Percentiles rank a stretch among this genome's conserved stretches.
These are phyloP conservation scores for Cyberlindnera japonica DNA, from an alignment of 805 yeast species.

Conservation along the genomic window DNA sequence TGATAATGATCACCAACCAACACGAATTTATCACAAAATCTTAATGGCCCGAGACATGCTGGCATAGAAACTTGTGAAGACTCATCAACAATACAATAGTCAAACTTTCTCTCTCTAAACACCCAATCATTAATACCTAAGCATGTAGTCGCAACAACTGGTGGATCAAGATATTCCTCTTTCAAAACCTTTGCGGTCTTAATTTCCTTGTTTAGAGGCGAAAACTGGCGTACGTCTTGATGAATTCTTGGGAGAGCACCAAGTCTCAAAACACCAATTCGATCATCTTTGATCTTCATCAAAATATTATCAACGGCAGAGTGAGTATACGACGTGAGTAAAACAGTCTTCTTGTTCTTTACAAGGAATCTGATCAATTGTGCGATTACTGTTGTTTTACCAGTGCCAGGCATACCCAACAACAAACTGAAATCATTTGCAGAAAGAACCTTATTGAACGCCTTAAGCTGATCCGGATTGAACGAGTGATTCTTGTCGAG, in stretches of 20 bases:
- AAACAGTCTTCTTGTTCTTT: slow-evolving; percentile 56
- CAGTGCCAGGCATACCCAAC: slow-evolving; percentile 98
- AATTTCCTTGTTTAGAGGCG: slow-evolving; percentile 42
- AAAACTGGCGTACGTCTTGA: slow-evolving; percentile 50
- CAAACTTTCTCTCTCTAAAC: slow-evolving; percentile 60
- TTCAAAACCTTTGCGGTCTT: slow-evolving; percentile 43
- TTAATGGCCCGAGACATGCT: slow-evolving; percentile 80
- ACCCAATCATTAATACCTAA: slow-evolving; percentile 66
- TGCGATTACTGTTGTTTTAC: slow-evolving; percentile 88
- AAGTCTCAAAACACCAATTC: slow-evolving; percentile 55
- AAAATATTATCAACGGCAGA: slow-evolving; percentile 95
- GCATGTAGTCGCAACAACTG: slow-evolving; percentile 86
- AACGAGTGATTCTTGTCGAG: slow-evolving; percentile 31
- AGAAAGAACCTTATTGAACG: slow-evolving; percentile 59
- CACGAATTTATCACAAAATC: slow-evolving; percentile 73
- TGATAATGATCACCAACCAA: slow-evolving; percentile 97
- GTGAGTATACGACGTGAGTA: slow-evolving; percentile 86
- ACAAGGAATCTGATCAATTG: slow-evolving; percentile 63
- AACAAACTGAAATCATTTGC: slow-evolving; percentile 76
- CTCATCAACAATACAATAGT: slow-evolving; percentile 93
- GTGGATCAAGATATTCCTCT: slow-evolving; percentile 48
- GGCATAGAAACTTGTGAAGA: slow-evolving; percentile 96
- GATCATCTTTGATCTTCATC: slow-evolving; percentile 55
- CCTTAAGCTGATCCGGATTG: slow-evolving; percentile 69
- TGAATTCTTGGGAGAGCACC: slow-evolving; percentile 64